phyloP scores from a whole-genome alignment of 2,329 filamentous ascomycete genomes.

The Diaporthe destruens region DNA sequence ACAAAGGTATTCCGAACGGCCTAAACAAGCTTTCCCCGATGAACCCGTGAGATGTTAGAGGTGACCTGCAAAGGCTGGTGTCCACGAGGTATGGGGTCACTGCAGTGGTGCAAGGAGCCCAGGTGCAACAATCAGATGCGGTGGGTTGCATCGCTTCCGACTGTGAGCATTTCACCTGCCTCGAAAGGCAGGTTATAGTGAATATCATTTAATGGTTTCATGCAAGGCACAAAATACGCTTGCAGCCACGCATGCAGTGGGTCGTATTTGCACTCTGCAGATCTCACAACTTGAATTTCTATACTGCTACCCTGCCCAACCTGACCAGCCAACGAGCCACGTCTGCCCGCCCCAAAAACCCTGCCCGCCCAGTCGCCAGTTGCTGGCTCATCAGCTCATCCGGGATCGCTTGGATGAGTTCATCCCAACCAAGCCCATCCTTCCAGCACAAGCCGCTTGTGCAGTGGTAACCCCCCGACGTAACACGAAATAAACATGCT shows the following conservation, averaged over 20 bases:
- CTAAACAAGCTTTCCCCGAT: background rate
- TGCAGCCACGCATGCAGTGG: background rate
- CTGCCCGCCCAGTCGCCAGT: no score
- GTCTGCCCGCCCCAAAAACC: no score
- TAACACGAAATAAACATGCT: background rate
- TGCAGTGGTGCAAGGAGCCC: background rate
- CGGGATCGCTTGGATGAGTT: slow-evolving; percentile 8
- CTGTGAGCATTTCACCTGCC: slow-evolving; percentile 15
- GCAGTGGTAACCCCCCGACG: slow-evolving; percentile 8
- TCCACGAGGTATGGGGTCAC: background rate
- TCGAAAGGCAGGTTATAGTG: background rate
- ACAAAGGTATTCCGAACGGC: background rate
- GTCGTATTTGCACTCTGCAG: background rate
- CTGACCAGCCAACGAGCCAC: no score
- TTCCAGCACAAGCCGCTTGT: slow-evolving; percentile 2
- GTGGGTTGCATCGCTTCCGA: background rate
- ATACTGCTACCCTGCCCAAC: background rate
- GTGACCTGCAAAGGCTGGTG: background rate
- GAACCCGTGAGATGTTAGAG: background rate
- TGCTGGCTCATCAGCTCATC: background rate
- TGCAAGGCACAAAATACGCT: slow-evolving; percentile 9
- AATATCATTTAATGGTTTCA: slow-evolving; percentile 11
- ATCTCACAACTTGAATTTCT: background rate
- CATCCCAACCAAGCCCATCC: background rate
- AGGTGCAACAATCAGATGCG: background rate